These are phyloP conservation scores for Starmera stellimalicola DNA, from an alignment of 1,139 yeast species.

Conservation along the genomic window DNA sequence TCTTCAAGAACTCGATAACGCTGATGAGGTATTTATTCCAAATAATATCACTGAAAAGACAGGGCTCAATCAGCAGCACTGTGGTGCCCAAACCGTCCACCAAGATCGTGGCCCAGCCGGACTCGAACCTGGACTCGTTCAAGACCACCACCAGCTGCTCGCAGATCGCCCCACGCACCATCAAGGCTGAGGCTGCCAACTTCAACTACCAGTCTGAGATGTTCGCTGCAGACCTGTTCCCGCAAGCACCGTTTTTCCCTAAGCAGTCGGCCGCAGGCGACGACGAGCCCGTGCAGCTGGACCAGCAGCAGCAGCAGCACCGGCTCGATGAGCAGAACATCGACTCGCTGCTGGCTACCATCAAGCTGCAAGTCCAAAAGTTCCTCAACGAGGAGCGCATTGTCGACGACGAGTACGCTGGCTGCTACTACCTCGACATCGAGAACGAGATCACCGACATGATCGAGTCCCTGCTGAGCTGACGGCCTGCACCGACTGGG, in stretches of 20 bases:
- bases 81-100: too few species aligned
- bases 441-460: conserved; percentile 19
- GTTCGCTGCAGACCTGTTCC: too few species aligned
- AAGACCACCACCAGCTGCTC: conserved; percentile 25
- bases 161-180: conserved; percentile 27
- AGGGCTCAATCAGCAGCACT: too few species aligned
- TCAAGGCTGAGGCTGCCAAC: conserved; percentile 20
- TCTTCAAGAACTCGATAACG: conserved; percentile 22
- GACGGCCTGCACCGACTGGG: neutral
- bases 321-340: neutral
- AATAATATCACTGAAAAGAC: conserved; percentile 10
- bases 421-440: conserved; percentile 16
- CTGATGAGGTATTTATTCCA: conserved; percentile 22
- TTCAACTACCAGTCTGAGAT: conserved; percentile 9
- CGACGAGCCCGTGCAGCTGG: too few species aligned
- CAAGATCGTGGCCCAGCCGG: too few species aligned
- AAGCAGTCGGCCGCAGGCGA: neutral
- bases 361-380: conserved; percentile 18
- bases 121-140: too few species aligned
- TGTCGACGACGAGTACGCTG: conserved; percentile 18
- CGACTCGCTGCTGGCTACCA: conserved; percentile 6
- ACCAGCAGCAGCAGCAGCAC: too few species aligned
- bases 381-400: conserved; percentile 19
- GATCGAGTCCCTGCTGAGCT: conserved; percentile 13
- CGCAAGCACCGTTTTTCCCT: too few species aligned